Base-by-base conservation (phyloP, 2,329 filamentous ascomycete species). In the Xylariaceae sp. region DNA sequence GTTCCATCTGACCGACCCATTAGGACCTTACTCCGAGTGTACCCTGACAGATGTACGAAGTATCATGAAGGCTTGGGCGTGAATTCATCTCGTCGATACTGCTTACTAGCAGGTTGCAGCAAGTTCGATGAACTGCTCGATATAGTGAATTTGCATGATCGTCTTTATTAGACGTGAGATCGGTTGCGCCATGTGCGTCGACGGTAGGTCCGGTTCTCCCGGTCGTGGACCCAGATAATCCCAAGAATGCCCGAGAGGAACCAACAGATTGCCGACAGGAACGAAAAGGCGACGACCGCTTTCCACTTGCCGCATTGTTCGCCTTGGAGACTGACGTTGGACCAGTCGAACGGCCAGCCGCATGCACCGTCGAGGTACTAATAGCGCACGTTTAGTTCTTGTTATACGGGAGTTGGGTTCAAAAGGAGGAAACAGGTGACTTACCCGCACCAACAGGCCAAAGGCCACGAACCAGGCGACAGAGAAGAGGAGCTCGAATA, bases 191-290 rank as follows among this genome's bases (percentile, higher is more conserved):
- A 71, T 35, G 56, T 66, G 18, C 70, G 70, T 61, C 71, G 71
- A n/a, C 67, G 66, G 62, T 71, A 72, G 49, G 60, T 50, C 15
- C 67, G 67, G 42, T 71, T 66, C 23, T 73, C 75, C 59, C 72
- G 75, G 62, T 75, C 74, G 60, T 75, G 78, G 17, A 80, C 75
- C 81, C 81, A 84, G 70, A 81, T 77, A 66, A 83, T 70, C 51
- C 80, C 83, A 49, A 89, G 69, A 17, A 88, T 68, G 13, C 80
- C 81, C 51, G 85, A 88, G 10, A 78, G 82, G 47, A 91, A 80
- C 88, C 88, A 92, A 69, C 86, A 78, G 65, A 89, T 79, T 57
- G 87, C 87, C 2, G 85, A 87, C 57, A 91, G 73, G 75, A 92
- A 92, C 53, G 80, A 76, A 69, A 92, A 91, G 3, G 88, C 88